Conservation (phyloP, 805 yeast genomes). For the Ogataea thermomethanolica region DNA sequence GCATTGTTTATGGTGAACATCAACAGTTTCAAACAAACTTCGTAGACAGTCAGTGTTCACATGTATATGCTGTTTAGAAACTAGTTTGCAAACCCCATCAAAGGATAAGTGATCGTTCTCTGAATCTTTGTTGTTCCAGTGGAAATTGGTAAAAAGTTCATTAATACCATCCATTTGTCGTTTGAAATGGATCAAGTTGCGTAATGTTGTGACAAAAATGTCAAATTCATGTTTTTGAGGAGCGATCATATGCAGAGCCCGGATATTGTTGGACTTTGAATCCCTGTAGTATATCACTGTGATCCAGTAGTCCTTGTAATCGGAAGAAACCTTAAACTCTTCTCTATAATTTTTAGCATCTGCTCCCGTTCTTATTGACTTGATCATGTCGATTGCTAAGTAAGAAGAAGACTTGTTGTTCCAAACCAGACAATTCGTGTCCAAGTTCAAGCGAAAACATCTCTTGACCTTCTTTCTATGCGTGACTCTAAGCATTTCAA, state of each 20-base stretch:
- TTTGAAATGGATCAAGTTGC: slow-evolving; percentile 52
- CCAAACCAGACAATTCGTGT: slow-evolving; percentile 55
- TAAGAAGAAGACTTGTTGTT: slow-evolving; percentile 44
- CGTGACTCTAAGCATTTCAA: slow-evolving; percentile 65
- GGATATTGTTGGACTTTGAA: slow-evolving; percentile 56
- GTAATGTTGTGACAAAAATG: slow-evolving; percentile 51
- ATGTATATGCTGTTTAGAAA: slow-evolving; percentile 68
- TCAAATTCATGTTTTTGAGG: slow-evolving; percentile 48
- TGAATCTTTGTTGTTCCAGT: slow-evolving; percentile 52
- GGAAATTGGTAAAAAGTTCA: slow-evolving; percentile 46
- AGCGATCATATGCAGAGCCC: slow-evolving; percentile 78
- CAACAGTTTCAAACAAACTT: slow-evolving; percentile 52
- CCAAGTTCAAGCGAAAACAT: slow-evolving; percentile 52
- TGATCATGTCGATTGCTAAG: slow-evolving; percentile 59
- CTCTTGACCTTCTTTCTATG: slow-evolving; percentile 64
- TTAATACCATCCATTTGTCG: slow-evolving; percentile 54
- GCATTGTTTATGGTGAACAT: slow-evolving; percentile 43
- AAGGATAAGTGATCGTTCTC: slow-evolving; percentile 44
- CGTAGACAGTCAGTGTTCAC: slow-evolving; percentile 52
- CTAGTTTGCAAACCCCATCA: slow-evolving; percentile 62
- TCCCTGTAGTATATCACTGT: slow-evolving; percentile 69
- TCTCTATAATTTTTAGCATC: slow-evolving; percentile 85
- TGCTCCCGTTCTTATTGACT: slow-evolving; percentile 55
- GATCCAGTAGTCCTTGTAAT: slow-evolving; percentile 68
- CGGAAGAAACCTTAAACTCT: slow-evolving; percentile 70